Evolutionary conservation across 2,329 filamentous ascomycete genomes (phyloP).

Genomic region (Penicillium sp.): DNA sequence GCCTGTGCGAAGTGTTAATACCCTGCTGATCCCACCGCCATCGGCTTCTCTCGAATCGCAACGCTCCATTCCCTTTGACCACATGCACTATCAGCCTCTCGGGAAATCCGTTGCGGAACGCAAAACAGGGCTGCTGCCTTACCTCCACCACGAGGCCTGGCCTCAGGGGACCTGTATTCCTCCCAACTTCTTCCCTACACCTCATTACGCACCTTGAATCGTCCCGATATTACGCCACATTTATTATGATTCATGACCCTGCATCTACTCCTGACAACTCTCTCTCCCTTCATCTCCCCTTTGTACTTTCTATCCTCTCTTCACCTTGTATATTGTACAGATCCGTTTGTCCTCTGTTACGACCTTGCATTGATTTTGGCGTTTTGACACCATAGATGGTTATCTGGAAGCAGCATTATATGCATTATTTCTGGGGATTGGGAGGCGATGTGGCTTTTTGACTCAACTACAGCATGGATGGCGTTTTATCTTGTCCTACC

Average conservation of each 20-base stretch:
- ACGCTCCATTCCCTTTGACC: conserved; percentile 65
- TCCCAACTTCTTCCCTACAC: conserved; percentile 36
- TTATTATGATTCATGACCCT: conserved; percentile 32
- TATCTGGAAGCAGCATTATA: conserved; percentile 11
- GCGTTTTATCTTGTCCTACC: conserved; percentile 19
- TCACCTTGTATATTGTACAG: conserved; percentile 26
- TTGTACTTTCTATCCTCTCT: conserved; percentile 3
- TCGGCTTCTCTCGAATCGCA: conserved; percentile 78
- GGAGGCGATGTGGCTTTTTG: conserved; percentile 17
- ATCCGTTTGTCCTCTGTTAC: conserved; percentile 14
- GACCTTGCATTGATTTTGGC: conserved; percentile 28
- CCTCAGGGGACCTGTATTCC: conserved; percentile 39
- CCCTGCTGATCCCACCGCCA: conserved; percentile 85
- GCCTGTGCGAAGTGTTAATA: conserved; percentile 86
- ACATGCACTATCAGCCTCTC: conserved; percentile 84
- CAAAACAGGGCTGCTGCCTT: conserved; percentile 70
- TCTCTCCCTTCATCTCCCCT: conserved; percentile 2
- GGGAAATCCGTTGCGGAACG: conserved; percentile 71
- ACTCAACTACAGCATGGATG: conserved; percentile 20
- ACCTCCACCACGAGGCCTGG: conserved; percentile 51
- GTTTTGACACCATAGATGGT: conserved; percentile 26
- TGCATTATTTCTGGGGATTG: conserved; percentile 16
- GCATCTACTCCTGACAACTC: conserved; percentile 28
- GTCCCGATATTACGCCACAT: conserved; percentile 27
- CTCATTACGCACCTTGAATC: conserved; percentile 34